These are phyloP conservation scores for Starmera caribaea DNA, from an alignment of 805 yeast species.

Conservation along the genomic window DNA sequence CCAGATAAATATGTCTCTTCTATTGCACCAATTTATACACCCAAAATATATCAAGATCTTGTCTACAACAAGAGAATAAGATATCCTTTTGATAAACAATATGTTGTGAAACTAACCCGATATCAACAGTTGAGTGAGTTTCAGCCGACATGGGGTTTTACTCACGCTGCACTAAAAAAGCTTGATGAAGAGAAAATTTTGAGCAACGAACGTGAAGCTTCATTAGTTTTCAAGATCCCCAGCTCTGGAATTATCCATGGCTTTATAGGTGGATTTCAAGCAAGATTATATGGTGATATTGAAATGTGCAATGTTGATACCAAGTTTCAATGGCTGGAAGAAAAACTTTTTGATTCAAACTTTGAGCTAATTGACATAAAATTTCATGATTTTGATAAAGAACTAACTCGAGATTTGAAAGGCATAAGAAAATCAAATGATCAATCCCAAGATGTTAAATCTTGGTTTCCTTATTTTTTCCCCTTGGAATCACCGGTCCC, in stretches of 20 bases:
- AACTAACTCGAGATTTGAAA: too few relatives aligned
- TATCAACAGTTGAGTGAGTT: too few relatives aligned
- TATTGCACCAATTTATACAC: conserved; percentile 60
- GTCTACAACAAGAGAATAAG: conserved; percentile 13
- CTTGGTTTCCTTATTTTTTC: conserved; percentile 65
- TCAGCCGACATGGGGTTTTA: too few relatives aligned
- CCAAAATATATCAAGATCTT: conserved; percentile 35
- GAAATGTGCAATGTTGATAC: conserved; percentile 25
- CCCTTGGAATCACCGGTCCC: conserved; percentile 48
- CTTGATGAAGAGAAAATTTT: too few relatives aligned
- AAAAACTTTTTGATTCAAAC: too few relatives aligned
- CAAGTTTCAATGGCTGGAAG: too few relatives aligned
- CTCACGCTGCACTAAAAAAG: too few relatives aligned
- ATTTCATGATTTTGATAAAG: too few relatives aligned
- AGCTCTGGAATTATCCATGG: conserved; percentile 59
- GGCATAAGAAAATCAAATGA: conserved; percentile 30
- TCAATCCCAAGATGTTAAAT: conserved; percentile 35
- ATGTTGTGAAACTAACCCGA: conserved; percentile 24
- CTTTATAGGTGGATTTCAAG: conserved; percentile 64
- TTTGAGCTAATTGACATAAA: too few relatives aligned
- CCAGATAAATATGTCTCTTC: conserved; percentile 52
- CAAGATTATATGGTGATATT: conserved; percentile 54
- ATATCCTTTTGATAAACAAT: conserved; percentile 22
- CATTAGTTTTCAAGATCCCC: conserved; percentile 29
- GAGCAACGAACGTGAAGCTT: too few relatives aligned